Conservation (phyloP, 2,329 filamentous ascomycete species). For the Endoconidiophora polonica region DNA sequence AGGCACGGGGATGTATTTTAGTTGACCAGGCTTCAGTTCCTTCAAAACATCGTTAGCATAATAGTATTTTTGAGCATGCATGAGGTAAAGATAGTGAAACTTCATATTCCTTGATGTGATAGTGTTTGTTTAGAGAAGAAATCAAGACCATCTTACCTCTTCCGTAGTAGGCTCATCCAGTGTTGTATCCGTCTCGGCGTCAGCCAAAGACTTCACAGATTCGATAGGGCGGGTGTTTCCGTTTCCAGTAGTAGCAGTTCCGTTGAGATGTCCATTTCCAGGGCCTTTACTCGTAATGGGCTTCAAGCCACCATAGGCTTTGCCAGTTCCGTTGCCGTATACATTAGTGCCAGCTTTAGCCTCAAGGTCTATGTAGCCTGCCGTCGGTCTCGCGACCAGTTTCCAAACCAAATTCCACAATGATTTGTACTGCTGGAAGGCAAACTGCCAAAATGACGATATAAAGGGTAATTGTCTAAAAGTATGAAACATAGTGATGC, state of each 20-base stretch:
- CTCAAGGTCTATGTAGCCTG: conserved; percentile 12
- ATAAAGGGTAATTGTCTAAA: conserved; percentile 12
- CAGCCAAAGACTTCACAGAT: neutral
- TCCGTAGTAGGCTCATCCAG: conserved; percentile 1
- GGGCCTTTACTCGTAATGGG: conserved; percentile 13
- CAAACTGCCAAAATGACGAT: conserved; percentile 12
- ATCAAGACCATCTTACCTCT: conserved; percentile 6
- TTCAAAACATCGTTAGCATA: neutral
- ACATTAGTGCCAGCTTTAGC: conserved; percentile 6
- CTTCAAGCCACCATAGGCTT: conserved; percentile 12
- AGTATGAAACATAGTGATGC: conserved; percentile 10
- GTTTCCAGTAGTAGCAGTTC: conserved; percentile 10
- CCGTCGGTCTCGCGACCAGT: conserved; percentile 11
- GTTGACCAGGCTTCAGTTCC: conserved; percentile 11
- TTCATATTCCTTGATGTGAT: neutral
- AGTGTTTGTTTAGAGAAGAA: neutral
- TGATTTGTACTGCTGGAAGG: conserved; percentile 13
- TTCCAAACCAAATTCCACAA: conserved; percentile 13
- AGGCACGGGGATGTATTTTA: conserved; percentile 14
- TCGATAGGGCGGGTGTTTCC: conserved; percentile 9
- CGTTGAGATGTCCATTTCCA: conserved; percentile 7
- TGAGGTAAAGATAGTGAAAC: neutral
- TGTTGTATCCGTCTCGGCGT: conserved; percentile 4
- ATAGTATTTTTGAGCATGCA: neutral
- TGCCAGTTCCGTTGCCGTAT: conserved; percentile 7